A percentile compares a stretch with the other conserved stretches of the same genome.
Evolutionary conservation across 768 basidiomycete genomes (phyloP).

Genomic region (Porpolomopsis calyptriformis): DNA sequence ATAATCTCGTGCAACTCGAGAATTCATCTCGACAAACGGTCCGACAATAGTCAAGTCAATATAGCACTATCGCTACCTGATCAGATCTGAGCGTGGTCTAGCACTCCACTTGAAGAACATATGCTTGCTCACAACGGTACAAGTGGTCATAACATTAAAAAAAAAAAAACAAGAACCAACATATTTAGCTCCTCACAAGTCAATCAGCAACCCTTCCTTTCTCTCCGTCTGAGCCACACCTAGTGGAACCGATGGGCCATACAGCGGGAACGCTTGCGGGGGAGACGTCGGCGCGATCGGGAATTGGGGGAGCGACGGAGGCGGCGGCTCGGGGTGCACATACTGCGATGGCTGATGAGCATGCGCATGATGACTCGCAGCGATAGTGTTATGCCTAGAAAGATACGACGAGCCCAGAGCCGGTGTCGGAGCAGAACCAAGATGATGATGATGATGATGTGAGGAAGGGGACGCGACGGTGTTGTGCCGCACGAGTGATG

Average conservation of each 20-base stretch:
- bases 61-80: too few relatives aligned
- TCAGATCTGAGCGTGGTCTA: too few relatives aligned
- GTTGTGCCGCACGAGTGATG: conserved; percentile 6
- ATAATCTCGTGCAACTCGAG: too few relatives aligned
- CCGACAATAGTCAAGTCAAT: too few relatives aligned
- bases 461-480: conserved; percentile 8
- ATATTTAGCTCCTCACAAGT: too few relatives aligned
- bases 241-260: conserved; percentile 36
- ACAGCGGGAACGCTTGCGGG: conserved; percentile 44
- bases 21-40: too few relatives aligned
- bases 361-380: conserved; percentile 11
- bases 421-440: conserved; percentile 6
- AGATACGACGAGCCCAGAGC: conserved; percentile 8
- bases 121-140: too few relatives aligned
- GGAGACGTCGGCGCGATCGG: conserved; percentile 51
- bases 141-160: too few relatives aligned
- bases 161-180: too few relatives aligned
- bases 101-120: too few relatives aligned
- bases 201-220: conserved; percentile 52
- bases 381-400: conserved; percentile 21
- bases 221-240: conserved; percentile 48
- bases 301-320: conserved; percentile 44
- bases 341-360: conserved; percentile 15
- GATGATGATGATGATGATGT: neutral
- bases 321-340: conserved; percentile 17